Base-by-base conservation (phyloP, 163 green algal species). In the Prototheca stagnorum region DNA sequence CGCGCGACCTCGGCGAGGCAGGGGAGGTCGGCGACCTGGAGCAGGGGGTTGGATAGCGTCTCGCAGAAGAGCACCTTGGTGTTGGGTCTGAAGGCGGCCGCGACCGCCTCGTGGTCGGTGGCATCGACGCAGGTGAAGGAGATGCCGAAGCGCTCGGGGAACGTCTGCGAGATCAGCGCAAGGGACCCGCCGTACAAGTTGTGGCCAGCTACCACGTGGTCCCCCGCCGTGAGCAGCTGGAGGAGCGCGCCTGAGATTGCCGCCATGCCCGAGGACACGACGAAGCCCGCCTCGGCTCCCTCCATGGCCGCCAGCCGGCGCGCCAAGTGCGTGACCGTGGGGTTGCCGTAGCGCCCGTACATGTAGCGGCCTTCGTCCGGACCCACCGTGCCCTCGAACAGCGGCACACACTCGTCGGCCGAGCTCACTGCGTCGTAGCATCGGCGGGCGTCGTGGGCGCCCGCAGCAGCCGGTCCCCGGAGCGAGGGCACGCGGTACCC, bases 211-310 rank as follows among this genome's bases (percentile, higher is more conserved):
- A 88, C 57, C 17, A 88, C 65, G 56, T 85, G 78, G 56, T 85
- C 74, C 11, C 77, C 78, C 4, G 16, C 48, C 49, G 67, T 64
- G 69, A 75, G 79, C n/a, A 85, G 49, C 8, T 57, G 47, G 37
- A 88, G 47, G 16, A 88, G 44, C 6, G 60, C 56, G n/a, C 50
- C 55, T 9, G 49, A 65, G 36, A 88, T 87, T 53, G 78, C 77
- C 1, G 74, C 67, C 72, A 88, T 79, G 47, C 78, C 78, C 67
- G 63, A 59, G 39, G n/a, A n/a, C n/a, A n/a, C n/a, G n/a, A n/a
- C n/a, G n/a, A n/a, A n/a, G n/a, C n/a, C n/a, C n/a, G n/a, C n/a
- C n/a, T n/a, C n/a, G n/a, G n/a, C n/a, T n/a, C n/a, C n/a, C n/a
- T n/a, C n/a, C n/a, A n/a, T n/a, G n/a, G n/a, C n/a, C n/a, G n/a